phyloP scores from a whole-genome alignment of 2,329 filamentous ascomycete species.

The Pseudohalonectria lignicola region DNA sequence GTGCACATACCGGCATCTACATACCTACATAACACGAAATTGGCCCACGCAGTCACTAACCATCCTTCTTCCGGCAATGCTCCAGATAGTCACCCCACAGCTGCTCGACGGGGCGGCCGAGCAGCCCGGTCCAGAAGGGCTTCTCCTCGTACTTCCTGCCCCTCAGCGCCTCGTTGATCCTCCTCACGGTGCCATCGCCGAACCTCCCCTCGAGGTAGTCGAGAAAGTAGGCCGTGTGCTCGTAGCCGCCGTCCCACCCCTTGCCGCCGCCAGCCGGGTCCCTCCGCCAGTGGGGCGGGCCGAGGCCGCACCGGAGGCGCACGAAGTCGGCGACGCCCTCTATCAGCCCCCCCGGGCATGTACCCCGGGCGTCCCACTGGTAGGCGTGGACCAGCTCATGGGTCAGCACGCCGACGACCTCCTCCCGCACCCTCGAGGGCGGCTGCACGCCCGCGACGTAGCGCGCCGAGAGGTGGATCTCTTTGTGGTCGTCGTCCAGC shows the following conservation, averaged over 20 bases:
- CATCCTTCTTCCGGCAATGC: slow-evolving; percentile 3
- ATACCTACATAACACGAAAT: neutral
- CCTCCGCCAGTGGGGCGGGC: slow-evolving; percentile 74
- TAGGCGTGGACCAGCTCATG: slow-evolving; percentile 96
- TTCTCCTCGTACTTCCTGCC: slow-evolving; percentile 52
- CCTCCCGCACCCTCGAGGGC: slow-evolving; percentile 31
- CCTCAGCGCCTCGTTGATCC: slow-evolving; percentile 57
- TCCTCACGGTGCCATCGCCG: slow-evolving; percentile 46
- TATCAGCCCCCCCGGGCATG: slow-evolving; percentile 64
- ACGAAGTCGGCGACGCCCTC: slow-evolving; percentile 95
- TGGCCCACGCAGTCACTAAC: too few relatives aligned
- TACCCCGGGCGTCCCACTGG: slow-evolving; percentile 59
- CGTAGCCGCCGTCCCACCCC: slow-evolving; percentile 90
- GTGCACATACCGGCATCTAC: neutral
- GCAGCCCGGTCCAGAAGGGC: slow-evolving; percentile 55
- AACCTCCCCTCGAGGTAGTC: slow-evolving; percentile 68
- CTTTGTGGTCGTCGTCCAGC: slow-evolving; percentile 78
- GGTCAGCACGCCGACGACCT: slow-evolving; percentile 74
- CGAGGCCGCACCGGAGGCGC: slow-evolving; percentile 59
- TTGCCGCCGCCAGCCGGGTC: slow-evolving; percentile 38
- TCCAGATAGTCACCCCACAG: slow-evolving; percentile 66
- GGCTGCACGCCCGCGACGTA: slow-evolving; percentile 51
- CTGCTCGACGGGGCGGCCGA: slow-evolving; percentile 53
- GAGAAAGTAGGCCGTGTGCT: slow-evolving; percentile 84
- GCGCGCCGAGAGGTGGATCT: slow-evolving; percentile 74